Evolutionary conservation across 2,329 filamentous ascomycete species (phyloP), one percentile per base, ranked within the genome.

Genomic region (Endoconidiophora polonica): DNA sequence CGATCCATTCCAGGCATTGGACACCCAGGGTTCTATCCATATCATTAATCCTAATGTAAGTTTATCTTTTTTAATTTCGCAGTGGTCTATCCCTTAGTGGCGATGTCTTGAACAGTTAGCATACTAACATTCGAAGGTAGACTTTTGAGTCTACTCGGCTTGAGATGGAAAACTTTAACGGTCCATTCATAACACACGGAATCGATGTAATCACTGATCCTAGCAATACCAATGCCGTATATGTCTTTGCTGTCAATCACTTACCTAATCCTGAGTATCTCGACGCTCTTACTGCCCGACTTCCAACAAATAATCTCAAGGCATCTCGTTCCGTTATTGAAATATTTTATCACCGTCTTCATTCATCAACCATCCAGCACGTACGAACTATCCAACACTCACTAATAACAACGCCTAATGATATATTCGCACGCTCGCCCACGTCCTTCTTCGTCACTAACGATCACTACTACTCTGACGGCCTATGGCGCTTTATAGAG

Each of bases 191-290:
- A 4, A 76, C 76, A 0, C 77, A 81, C 54, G 77, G 77, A 1
- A 75, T 81, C 54, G 74, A 77, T 52, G 65, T 81, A 5, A 66
- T 76, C n/a, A 59, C 64, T 2, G 73, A 78, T 54, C 68, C 67
- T 0, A 56, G 66, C 2, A 56, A 57, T 2, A 36, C 60, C 2
- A 58, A 64, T 1, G 62, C 71, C 0, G 70, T 80, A 4, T 80
- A 76, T 55, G 72, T 81, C 43, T 75, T 74, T 49, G 76, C 72
- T 0, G 60, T 81, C 46, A 81, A 81, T 55, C 77, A 81, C 50
- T 56, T 72, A 1, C 70, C 75, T 0, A 71, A 77, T 50, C 64
- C 65, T 0, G 63, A 64, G 0, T 68, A 65, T 20, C 57, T 59
- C 16, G 55, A 54, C 2, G 52, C 54, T 3, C 33, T 53, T 12